Conservation (phyloP, 2,329 filamentous ascomycete genomes). For the Dendryphion nanum region DNA sequence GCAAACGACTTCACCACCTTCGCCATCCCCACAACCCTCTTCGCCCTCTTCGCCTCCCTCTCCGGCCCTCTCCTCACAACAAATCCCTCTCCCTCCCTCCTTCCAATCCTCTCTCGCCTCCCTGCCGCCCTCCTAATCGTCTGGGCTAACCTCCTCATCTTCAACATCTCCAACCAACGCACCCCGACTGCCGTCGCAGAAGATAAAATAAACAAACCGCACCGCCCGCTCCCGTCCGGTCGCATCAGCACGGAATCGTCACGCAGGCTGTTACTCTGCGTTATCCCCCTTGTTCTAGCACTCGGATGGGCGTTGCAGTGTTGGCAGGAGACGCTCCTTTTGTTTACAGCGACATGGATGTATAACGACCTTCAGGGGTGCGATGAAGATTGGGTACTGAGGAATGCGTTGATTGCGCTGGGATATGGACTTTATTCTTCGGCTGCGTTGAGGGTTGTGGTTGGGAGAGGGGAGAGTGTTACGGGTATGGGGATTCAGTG, state of each 20-base stretch:
- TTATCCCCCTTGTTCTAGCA: conserved; percentile 6
- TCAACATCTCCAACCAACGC: conserved; percentile 31
- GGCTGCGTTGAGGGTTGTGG: conserved; percentile 23
- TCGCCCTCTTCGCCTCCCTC: conserved; percentile 5
- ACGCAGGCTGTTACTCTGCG: conserved; percentile 12
- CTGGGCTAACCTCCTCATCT: conserved; percentile 29
- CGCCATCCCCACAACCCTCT: conserved; percentile 5
- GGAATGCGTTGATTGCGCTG: conserved; percentile 27
- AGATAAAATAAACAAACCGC: conserved; percentile 34
- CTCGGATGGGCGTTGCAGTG: conserved; percentile 8
- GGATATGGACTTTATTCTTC: conserved; percentile 23
- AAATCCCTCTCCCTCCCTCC: conserved; percentile 1
- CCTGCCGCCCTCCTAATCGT: conserved; percentile 13
- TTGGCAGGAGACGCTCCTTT: conserved; percentile 23
- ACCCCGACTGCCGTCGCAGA: conserved; percentile 17
- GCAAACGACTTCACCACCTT: conserved; percentile 2
- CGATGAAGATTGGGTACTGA: conserved; percentile 18
- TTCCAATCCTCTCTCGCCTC: not conserved
- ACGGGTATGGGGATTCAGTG: conserved; percentile 14
- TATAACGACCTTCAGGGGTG: conserved; percentile 30
- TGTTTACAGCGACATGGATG: conserved; percentile 17
- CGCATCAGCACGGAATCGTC: conserved; percentile 13
- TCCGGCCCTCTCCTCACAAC: conserved; percentile 10
- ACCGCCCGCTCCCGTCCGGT: conserved; percentile 25
- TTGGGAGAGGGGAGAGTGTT: not conserved